These are phyloP conservation scores for Tephrocybe sp. DNA, from an alignment of 768 basidiomycete genomes.

Conservation along the genomic window DNA sequence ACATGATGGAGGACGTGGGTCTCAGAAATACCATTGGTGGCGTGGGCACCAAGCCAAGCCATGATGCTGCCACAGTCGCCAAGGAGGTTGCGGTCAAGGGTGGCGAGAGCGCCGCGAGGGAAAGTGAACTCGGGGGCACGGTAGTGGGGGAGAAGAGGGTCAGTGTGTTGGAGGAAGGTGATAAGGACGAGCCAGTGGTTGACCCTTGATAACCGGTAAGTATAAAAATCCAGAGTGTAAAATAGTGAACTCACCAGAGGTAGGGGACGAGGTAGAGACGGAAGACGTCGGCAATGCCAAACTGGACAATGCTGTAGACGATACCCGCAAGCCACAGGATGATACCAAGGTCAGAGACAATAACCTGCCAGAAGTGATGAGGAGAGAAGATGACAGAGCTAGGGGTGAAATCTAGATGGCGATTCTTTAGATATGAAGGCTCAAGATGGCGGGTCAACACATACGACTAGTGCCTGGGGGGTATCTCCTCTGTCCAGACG, in stretches of 20 bases:
- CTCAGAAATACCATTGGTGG: slow-evolving; percentile 92
- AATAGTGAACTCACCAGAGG: slow-evolving; percentile 56
- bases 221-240: background rate
- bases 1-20: slow-evolving; percentile 94
- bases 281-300: slow-evolving; percentile 73
- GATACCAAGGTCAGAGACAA: slow-evolving; percentile 84
- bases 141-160: slow-evolving; percentile 93
- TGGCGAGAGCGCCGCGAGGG: slow-evolving; percentile 89
- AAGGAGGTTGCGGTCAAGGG: slow-evolving; percentile 81
- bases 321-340: slow-evolving; percentile 68
- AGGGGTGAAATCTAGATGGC: slow-evolving; percentile 71
- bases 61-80: slow-evolving; percentile 78
- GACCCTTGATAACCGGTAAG: slow-evolving; percentile 45
- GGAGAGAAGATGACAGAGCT: slow-evolving; percentile 79
- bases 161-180: slow-evolving; percentile 98
- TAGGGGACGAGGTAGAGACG: slow-evolving; percentile 86
- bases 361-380: slow-evolving; percentile 72
- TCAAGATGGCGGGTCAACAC: slow-evolving; percentile 23
- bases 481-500: slow-evolving; percentile 84
- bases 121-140: slow-evolving; percentile 88
- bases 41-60: slow-evolving; percentile 82
- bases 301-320: slow-evolving; percentile 51
- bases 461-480: slow-evolving; percentile 77
- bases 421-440: background rate
- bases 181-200: slow-evolving; percentile 97